A percentile compares a stretch with the other conserved stretches of the same genome.
These are phyloP conservation scores for Calonectria pauciramosa DNA, from an alignment of 2,329 filamentous ascomycete species.

Conservation along the genomic window DNA sequence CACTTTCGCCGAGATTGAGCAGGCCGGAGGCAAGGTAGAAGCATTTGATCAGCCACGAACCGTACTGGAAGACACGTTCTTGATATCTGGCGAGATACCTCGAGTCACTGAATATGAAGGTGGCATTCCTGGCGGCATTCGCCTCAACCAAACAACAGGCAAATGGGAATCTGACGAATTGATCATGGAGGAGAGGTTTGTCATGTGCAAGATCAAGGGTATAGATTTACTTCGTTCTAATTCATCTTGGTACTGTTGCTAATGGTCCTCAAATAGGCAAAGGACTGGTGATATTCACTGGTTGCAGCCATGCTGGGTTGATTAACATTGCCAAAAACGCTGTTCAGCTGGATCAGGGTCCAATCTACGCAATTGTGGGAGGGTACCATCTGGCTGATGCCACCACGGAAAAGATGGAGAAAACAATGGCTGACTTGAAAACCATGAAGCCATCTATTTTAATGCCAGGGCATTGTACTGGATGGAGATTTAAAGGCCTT, in stretches of 20 bases:
- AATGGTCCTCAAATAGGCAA: not conserved
- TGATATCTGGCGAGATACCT: slow-evolving; percentile 67
- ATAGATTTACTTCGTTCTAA: not conserved
- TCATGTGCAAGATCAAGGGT: slow-evolving; percentile 68
- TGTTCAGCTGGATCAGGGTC: slow-evolving; percentile 53
- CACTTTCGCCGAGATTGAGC: slow-evolving; percentile 60
- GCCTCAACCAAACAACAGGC: slow-evolving; percentile 53
- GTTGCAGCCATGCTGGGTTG: slow-evolving; percentile 68
- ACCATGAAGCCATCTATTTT: slow-evolving; percentile 61
- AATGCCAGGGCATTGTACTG: slow-evolving; percentile 68
- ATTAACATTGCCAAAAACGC: slow-evolving; percentile 65
- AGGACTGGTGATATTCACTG: slow-evolving; percentile 68
- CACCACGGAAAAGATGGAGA: slow-evolving; percentile 56
- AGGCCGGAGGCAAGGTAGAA: slow-evolving; percentile 43
- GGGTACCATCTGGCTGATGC: slow-evolving; percentile 67
- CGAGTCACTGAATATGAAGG: slow-evolving; percentile 63
- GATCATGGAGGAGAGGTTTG: slow-evolving; percentile 65
- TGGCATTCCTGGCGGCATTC: slow-evolving; percentile 60
- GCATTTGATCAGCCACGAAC: slow-evolving; percentile 57
- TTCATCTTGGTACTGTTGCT: not conserved
- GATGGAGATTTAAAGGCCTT: slow-evolving; percentile 67
- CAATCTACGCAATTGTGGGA: slow-evolving; percentile 65
- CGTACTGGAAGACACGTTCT: slow-evolving; percentile 63
- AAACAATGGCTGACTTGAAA: slow-evolving; percentile 62
- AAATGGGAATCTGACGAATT: slow-evolving; percentile 63